Evolutionary conservation across 345 rosid genomes (phyloP).

Genomic region (Adansonia digitata): DNA sequence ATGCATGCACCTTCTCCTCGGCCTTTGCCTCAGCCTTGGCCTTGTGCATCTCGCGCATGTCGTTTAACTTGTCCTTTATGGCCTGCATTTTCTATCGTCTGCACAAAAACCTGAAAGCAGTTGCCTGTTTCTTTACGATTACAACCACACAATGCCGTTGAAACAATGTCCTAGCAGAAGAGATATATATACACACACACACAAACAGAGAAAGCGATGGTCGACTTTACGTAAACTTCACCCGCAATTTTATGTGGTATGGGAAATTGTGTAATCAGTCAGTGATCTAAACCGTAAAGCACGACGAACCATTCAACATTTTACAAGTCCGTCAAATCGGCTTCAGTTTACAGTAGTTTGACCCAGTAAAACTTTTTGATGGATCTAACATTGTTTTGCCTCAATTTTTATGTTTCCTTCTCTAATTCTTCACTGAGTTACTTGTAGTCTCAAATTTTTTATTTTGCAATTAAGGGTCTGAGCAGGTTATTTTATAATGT

Average conservation of each 20-base stretch:
- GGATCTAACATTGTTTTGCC: background rate
- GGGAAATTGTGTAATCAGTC: background rate
- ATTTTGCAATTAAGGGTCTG: no score
- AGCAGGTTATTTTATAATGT: no score
- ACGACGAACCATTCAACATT: background rate
- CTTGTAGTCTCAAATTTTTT: background rate
- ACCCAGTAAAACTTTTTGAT: background rate
- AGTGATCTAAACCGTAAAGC: background rate
- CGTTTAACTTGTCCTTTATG: slow-evolving; percentile 43
- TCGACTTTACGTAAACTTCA: background rate
- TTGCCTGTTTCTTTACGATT: background rate
- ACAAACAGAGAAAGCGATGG: background rate
- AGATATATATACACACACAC: background rate
- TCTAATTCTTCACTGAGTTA: background rate
- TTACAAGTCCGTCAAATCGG: background rate
- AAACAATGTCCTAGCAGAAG: background rate
- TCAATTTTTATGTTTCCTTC: background rate
- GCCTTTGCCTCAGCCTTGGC: slow-evolving; percentile 50
- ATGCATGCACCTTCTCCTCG: slow-evolving; percentile 35
- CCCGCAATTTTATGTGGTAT: background rate
- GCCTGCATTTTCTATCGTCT: slow-evolving; percentile 35
- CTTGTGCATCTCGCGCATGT: slow-evolving; percentile 37
- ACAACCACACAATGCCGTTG: background rate
- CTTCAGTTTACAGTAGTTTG: background rate
- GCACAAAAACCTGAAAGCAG: background rate